These are phyloP conservation scores for Evansstolkia leycettana DNA, from an alignment of 495 filamentous ascomycete genomes.

Conservation along the genomic window DNA sequence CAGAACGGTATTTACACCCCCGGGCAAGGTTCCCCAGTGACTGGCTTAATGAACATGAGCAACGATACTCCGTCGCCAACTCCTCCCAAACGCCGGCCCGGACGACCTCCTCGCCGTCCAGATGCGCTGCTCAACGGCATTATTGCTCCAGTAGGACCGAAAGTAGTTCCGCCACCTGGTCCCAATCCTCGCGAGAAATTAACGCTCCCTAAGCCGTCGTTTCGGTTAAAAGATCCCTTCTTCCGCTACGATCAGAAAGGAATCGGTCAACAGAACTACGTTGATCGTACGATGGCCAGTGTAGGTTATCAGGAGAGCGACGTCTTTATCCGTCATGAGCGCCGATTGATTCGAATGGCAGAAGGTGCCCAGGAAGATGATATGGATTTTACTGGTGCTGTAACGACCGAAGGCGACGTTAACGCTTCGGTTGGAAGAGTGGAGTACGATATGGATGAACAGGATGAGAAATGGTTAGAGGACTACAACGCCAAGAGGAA, in stretches of 20 bases:
- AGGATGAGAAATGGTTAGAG: constrained; percentile 93
- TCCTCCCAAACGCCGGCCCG: constrained; percentile 46
- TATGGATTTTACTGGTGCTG: constrained; percentile 48
- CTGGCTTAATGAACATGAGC: constrained; percentile 3
- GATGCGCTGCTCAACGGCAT: constrained; percentile 50
- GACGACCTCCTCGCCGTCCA: constrained; percentile 47
- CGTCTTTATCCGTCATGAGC: constrained; percentile 64
- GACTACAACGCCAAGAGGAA: constrained; percentile 67
- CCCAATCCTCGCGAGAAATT: constrained; percentile 55
- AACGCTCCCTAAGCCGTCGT: constrained; percentile 52
- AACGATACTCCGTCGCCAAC: constrained; percentile 15
- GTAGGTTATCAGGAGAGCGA: constrained; percentile 94
- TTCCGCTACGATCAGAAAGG: constrained; percentile 48
- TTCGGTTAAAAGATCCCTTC: constrained; percentile 46
- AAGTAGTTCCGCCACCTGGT: constrained; percentile 47
- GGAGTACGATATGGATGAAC: constrained; percentile 99
- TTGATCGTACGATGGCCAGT: constrained; percentile 86
- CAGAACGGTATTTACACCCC: constrained; percentile 13
- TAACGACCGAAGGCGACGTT: constrained; percentile 49
- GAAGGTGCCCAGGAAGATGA: constrained; percentile 78
- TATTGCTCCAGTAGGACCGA: constrained; percentile 43
- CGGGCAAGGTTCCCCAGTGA: constrained; percentile 1
- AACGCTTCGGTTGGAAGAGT: constrained; percentile 59
- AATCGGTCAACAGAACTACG: constrained; percentile 51
- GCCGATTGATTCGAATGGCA: constrained; percentile 62